Conservation (phyloP, 345 rosid genomes). For the Theobroma cacao region DNA sequence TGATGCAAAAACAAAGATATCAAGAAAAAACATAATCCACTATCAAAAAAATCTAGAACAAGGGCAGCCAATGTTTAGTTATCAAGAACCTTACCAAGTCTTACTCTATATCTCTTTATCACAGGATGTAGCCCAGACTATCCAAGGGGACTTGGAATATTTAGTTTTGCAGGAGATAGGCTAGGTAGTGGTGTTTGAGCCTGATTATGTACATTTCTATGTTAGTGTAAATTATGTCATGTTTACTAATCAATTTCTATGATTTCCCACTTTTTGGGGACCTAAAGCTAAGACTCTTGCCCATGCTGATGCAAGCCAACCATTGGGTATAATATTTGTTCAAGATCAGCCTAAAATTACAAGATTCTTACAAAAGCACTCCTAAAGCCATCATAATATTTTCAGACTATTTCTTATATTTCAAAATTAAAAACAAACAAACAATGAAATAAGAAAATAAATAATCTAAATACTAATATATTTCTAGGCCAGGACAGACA, state of each 20-base stretch:
- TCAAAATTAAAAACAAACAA: background rate
- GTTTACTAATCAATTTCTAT: background rate
- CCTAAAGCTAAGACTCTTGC: background rate
- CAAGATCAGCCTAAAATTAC: background rate
- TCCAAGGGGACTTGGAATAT: background rate
- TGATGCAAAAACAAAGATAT: background rate
- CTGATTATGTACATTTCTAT: background rate
- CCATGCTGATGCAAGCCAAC: background rate
- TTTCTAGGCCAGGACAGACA: background rate
- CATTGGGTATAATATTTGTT: background rate
- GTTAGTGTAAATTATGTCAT: background rate
- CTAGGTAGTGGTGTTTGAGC: background rate
- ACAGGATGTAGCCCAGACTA: background rate
- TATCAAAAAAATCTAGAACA: slow-evolving; percentile 13
- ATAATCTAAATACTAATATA: background rate
- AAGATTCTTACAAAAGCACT: background rate
- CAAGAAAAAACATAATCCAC: background rate
- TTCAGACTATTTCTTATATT: background rate
- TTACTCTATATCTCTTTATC: background rate
- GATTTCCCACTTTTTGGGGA: background rate
- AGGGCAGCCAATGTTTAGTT: background rate
- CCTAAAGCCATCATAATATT: background rate
- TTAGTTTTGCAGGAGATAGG: background rate
- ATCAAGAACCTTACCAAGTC: background rate
- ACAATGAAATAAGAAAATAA: background rate